Base-by-base conservation (phyloP, 176 grass and related monocot genomes). In the Hsuehochloa calcarea region DNA sequence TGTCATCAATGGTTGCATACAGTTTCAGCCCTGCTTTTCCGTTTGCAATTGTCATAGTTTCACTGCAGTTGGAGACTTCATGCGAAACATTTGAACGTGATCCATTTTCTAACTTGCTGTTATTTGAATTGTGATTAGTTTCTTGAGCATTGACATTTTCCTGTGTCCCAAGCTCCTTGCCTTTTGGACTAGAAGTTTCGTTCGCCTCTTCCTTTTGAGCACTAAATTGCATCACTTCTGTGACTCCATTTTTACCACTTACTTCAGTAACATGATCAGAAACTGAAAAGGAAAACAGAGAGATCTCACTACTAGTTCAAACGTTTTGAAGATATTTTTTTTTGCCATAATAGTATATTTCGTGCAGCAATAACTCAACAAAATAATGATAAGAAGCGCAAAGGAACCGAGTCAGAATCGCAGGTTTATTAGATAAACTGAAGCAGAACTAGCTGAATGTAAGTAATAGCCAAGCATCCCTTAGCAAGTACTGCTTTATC, bases 201-300 rank as follows among this genome's bases (percentile, higher is more conserved):
- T 75, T 8, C 8, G 31, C 1, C 3, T 70, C 39, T 64, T 88
- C 70, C 20, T 69, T 81, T 58, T 75, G 29, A 9, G 29, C 16
- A 65, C 25, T 68, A 11, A 49, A 58, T 45, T 77, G 74, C 13
- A 27, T 19, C 13, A 49, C 75, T 74, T 69, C 50, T 35, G 3
- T 60, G 45, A 44, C 52, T 54, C 80, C 31, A 58, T 78, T 80
- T 49, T 59, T 76, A 76, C 51, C 19, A 23, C 74, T 59, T 43
- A 62, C 26, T 54, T 71, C 84, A 75, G 46, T 52, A 67, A 77
- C 59, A 49, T 73, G 16, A 54, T 46, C 58, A 77, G 77, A 84
- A 81, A 47, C 89, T 94, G 91, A 74, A 88, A 87, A 26, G 0
- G 7, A 23, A 73, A 54, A 82, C 34, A 19, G 12, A 79, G n/a